Percentiles rank a stretch among this genome's conserved stretches.
phyloP scores from a whole-genome alignment of 768 basidiomycete genomes.

The Xerocomellus intermedius region DNA sequence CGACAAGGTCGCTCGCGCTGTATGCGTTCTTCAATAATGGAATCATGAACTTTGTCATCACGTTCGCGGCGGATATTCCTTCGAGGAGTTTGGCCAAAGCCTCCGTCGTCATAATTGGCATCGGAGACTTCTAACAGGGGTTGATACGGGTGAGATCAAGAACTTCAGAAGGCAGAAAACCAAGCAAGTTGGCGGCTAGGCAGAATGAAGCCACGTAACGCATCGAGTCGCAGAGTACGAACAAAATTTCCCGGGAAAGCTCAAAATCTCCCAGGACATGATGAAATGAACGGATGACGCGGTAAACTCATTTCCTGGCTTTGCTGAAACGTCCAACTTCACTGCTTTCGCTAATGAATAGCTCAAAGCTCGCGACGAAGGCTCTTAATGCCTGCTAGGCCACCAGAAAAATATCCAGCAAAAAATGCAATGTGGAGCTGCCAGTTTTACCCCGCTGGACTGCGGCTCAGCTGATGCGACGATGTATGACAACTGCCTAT shows the following conservation, averaged over 20 bases:
- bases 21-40: slow-evolving; percentile 91
- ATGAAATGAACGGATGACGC: slow-evolving; percentile 19
- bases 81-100: slow-evolving; percentile 41
- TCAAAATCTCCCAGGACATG: slow-evolving; percentile 24
- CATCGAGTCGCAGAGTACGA: slow-evolving; percentile 31
- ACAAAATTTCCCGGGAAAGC: slow-evolving; percentile 23
- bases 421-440: slow-evolving; percentile 28
- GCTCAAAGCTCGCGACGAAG: slow-evolving; percentile 46
- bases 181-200: slow-evolving; percentile 40
- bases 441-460: slow-evolving; percentile 52
- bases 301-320: slow-evolving; percentile 30
- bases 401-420: slow-evolving; percentile 22
- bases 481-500: slow-evolving; percentile 38
- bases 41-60: slow-evolving; percentile 88
- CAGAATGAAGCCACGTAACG: slow-evolving; percentile 49
- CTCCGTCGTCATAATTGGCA: slow-evolving; percentile 54
- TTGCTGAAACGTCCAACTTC: slow-evolving; percentile 35
- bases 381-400: slow-evolving; percentile 33
- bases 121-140: slow-evolving; percentile 64
- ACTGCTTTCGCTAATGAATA: slow-evolving; percentile 47
- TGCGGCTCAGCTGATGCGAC: slow-evolving; percentile 40
- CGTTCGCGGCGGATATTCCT: slow-evolving; percentile 67
- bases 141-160: slow-evolving; percentile 39
- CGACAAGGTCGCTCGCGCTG: slow-evolving; percentile 93
- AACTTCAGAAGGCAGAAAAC: slow-evolving; percentile 47